Evolutionary conservation across 768 basidiomycete species (phyloP).

Genomic region (Clitopilus passeckerianus): DNA sequence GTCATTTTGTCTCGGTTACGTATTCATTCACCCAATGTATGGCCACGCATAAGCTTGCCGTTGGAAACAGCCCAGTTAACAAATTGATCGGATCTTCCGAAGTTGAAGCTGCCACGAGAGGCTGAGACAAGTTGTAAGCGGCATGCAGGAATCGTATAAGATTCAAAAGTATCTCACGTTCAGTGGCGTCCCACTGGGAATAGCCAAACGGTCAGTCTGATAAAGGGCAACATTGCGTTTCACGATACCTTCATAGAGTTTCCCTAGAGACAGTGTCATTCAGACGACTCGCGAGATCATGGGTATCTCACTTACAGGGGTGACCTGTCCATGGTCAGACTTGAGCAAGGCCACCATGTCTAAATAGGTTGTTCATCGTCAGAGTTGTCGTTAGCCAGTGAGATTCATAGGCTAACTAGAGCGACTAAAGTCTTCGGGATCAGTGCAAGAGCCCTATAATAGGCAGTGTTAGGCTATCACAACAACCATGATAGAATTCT

Average conservation of each 20-base stretch:
- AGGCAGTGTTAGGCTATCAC: not conserved
- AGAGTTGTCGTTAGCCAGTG: constrained; percentile 3
- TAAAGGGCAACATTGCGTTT: not conserved
- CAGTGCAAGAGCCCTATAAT: constrained; percentile 24
- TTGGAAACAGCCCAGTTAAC: constrained; percentile 36
- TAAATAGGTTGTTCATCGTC: constrained; percentile 1
- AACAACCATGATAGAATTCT: not conserved
- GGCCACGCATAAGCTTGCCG: constrained; percentile 36
- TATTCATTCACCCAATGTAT: constrained; percentile 29
- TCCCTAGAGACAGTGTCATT: constrained; percentile 14
- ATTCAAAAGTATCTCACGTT: constrained; percentile 14
- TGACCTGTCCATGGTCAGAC: constrained; percentile 33
- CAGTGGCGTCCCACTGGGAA: constrained; percentile 31
- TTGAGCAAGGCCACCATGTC: constrained; percentile 26
- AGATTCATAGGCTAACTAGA: constrained; percentile 13
- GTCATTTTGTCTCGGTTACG: not conserved
- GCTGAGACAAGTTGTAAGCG: constrained; percentile 8
- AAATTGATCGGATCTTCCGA: constrained; percentile 25
- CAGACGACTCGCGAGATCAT: not conserved
- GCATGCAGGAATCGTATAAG: not conserved
- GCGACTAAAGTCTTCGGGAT: constrained; percentile 22
- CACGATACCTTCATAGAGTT: constrained; percentile 32
- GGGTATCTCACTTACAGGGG: constrained; percentile 19
- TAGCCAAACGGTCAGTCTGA: too few relatives aligned
- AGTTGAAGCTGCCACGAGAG: constrained; percentile 24